Percentiles rank a stretch among this genome's conserved stretches.
These are phyloP conservation scores for Phialophora macrospora DNA, from an alignment of 2,329 filamentous ascomycete species.

Conservation along the genomic window DNA sequence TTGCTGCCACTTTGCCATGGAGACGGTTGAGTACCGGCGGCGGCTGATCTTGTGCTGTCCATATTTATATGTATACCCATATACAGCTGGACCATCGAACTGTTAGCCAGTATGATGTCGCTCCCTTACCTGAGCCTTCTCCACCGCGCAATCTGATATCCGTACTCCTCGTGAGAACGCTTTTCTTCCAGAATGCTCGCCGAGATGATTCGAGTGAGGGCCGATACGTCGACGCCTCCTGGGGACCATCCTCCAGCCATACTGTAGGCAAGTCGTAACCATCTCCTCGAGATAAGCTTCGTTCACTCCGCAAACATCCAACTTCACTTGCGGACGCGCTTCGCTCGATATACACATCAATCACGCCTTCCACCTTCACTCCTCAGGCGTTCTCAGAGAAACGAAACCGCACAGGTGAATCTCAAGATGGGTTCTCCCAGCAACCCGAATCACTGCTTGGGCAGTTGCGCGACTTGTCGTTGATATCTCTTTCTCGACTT, in stretches of 20 bases:
- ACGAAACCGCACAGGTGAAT: background rate
- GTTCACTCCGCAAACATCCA: background rate
- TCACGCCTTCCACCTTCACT: background rate
- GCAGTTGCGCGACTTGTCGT: background rate
- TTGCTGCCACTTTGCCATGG: background rate
- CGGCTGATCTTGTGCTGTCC: background rate
- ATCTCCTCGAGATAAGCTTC: background rate
- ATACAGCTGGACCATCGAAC: too few species aligned
- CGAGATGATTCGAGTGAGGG: background rate
- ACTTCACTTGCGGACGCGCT: background rate
- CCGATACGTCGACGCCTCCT: background rate
- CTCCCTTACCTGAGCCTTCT: background rate
- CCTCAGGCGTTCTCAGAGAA: background rate
- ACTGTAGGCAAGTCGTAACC: background rate
- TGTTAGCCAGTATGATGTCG: background rate
- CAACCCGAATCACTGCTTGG: background rate
- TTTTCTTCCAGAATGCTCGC: background rate
- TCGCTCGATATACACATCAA: background rate
- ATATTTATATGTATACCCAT: background rate
- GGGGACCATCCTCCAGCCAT: background rate
- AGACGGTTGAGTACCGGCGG: background rate
- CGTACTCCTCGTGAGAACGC: background rate
- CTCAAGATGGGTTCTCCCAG: background rate
- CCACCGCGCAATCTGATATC: background rate
- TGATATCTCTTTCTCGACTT: background rate